Evolutionary conservation across 1,139 yeast genomes (phyloP).

Genomic region (Candida sp.): DNA sequence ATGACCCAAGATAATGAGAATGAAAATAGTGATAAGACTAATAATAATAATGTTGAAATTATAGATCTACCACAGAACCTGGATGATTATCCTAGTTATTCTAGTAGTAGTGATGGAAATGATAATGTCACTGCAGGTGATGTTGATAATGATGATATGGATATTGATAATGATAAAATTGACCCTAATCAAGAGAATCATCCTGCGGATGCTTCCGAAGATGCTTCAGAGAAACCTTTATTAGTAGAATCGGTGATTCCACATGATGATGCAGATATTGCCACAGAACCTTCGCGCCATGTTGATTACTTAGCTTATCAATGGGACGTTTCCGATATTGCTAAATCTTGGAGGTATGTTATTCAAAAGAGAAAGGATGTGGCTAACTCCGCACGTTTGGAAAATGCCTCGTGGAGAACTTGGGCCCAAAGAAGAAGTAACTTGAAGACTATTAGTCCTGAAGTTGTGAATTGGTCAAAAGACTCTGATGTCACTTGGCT

Average conservation of each 20-base stretch:
- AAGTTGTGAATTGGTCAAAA: slow-evolving; percentile 73
- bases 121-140: background rate
- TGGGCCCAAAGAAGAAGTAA: slow-evolving; percentile 78
- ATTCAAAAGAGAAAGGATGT: slow-evolving; percentile 75
- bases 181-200: slow-evolving; percentile 4
- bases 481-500: slow-evolving; percentile 80
- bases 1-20: slow-evolving; percentile 5
- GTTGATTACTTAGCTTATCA: slow-evolving; percentile 94
- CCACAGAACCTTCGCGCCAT: slow-evolving; percentile 79
- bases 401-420: slow-evolving; percentile 83
- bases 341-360: slow-evolving; percentile 93
- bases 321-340: slow-evolving; percentile 93
- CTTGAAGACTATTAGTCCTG: slow-evolving; percentile 68
- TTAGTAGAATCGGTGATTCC: slow-evolving; percentile 30
- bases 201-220: slow-evolving; percentile 6
- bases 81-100: background rate
- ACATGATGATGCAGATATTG: slow-evolving; percentile 83
- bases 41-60: slow-evolving; percentile 1
- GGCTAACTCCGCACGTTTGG: slow-evolving; percentile 65
- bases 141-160: background rate
- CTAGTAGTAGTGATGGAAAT: background rate
- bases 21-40: background rate
- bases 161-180: background rate
- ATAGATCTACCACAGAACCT: background rate
- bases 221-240: background rate